These are phyloP conservation scores for Phytophthora ohioensis DNA, from an alignment of 352 stramenopile species.

Conservation along the genomic window DNA sequence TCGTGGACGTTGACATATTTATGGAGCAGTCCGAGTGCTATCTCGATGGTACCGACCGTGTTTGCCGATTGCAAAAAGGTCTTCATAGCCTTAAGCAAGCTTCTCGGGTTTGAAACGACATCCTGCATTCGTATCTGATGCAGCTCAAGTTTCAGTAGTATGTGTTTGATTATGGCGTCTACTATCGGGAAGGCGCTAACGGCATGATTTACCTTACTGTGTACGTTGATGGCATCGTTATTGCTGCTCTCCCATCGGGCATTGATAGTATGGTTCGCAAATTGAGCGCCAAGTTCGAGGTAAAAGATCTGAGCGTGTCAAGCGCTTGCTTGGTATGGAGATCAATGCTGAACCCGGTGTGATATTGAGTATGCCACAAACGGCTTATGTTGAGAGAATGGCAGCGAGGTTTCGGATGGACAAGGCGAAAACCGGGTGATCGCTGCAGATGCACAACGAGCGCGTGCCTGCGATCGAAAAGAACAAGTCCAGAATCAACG, in stretches of 20 bases:
- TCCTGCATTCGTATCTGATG: neutral
- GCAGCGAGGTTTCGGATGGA: neutral
- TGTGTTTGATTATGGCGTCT: constrained; percentile 11
- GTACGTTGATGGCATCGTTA: constrained; percentile 12
- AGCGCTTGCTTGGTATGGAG: constrained; percentile 7
- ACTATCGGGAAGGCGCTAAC: neutral
- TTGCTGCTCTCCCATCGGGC: neutral
- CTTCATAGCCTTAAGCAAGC: constrained; percentile 17
- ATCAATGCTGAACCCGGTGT: constrained; percentile 4
- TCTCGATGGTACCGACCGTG: neutral
- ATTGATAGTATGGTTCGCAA: constrained; percentile 8
- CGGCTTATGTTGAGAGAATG: constrained; percentile 1
- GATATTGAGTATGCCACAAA: constrained; percentile 4
- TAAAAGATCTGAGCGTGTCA: neutral
- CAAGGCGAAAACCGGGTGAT: neutral
- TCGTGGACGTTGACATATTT: constrained; percentile 4
- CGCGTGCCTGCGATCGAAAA: constrained; percentile 1
- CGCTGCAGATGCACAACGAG: constrained; percentile 7
- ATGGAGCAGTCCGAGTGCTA: constrained; percentile 11
- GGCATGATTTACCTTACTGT: constrained; percentile 15
- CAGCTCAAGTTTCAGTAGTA: constrained; percentile 5
- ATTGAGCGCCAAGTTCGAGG: constrained; percentile 7
- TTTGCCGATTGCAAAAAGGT: constrained; percentile 11
- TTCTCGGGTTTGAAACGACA: constrained; percentile 15
- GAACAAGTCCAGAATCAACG: constrained; percentile 1